Conservation (phyloP, 2,329 filamentous ascomycete species). For the Helotiales sp. region DNA sequence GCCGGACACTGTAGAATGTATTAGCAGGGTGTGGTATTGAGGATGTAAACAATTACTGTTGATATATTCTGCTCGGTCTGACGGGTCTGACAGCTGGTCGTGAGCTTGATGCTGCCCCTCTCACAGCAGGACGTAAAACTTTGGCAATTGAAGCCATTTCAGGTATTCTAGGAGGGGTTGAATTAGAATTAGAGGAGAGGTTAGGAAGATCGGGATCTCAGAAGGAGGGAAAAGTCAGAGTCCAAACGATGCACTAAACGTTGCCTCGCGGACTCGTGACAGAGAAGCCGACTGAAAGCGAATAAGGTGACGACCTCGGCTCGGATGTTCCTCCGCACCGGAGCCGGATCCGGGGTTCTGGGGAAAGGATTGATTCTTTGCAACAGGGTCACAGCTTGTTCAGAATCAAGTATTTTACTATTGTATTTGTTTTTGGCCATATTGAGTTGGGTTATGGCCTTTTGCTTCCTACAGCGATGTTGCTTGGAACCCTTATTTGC, state of each 20-base stretch:
- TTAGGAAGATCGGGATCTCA: not conserved
- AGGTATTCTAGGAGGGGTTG: not conserved
- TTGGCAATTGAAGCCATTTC: conserved; percentile 49
- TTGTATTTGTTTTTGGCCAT: too few species aligned
- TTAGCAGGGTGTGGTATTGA: conserved; percentile 5
- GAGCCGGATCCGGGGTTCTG: too few species aligned
- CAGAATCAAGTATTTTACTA: too few species aligned
- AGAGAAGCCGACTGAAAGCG: conserved; percentile 11
- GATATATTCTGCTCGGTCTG: conserved; percentile 39
- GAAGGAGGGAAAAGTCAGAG: not conserved
- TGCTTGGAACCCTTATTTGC: too few species aligned
- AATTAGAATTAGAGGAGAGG: not conserved
- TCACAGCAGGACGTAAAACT: conserved; percentile 45
- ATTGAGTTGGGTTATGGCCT: too few species aligned
- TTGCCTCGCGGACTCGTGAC: conserved; percentile 11
- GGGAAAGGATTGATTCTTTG: too few species aligned
- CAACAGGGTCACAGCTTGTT: too few species aligned
- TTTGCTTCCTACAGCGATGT: too few species aligned
- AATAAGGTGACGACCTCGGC: not conserved
- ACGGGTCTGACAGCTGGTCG: conserved; percentile 41
- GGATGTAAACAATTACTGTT: conserved; percentile 38
- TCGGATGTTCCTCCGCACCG: too few species aligned
- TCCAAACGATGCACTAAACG: conserved; percentile 5
- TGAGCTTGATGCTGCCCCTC: conserved; percentile 38
- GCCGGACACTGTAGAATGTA: conserved; percentile 41